Base-by-base conservation (phyloP, 306 rosid species). In the Lotus japonicus region DNA sequence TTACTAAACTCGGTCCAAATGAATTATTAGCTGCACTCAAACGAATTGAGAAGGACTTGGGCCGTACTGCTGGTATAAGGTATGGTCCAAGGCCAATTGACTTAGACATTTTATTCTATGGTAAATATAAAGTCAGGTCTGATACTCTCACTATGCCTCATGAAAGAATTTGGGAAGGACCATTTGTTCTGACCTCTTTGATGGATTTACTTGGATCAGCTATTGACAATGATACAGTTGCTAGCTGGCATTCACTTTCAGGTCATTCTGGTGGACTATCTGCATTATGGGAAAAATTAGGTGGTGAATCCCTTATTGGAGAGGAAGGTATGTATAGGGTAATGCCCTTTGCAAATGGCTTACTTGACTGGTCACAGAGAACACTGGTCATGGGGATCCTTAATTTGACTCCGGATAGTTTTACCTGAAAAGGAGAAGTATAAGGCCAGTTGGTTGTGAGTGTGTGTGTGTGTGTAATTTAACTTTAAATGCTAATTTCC, bases 61-160 rank as follows among this genome's bases (percentile, higher is more conserved):
- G 97, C 21, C 90, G 96, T 33, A 88, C 85, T 1, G 68, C 38
- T 18, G 90, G 96, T 42, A 81, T 90, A 79, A 83, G 96, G 82
- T 94, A 86, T 67, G 99, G 99, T 64, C 99, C 97, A 42, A 85
- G 97, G 76, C 95, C 95, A 50, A 90, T 88, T 58, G 99, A 94
- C 84, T 81, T 88, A 36, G 99, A 94, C 77, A 85, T 94, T 66
- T 77, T 94, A 73, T 94, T 94, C 70, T 88, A 90, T 55, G 99
- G 96, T 60, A 90, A 83, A 77, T 81, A 58, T 44, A 79, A 77
- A 81, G 83, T 90, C 35, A 74, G 76, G 21, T 90, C 96, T 15
- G 84, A 85, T 57, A 72, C 83, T 59, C 96, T 94, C 60, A 81
- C 73, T 0, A 69, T 94, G 56, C 97, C 99, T 38, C 96, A 94